Base-by-base conservation (phyloP, 1,284 basidiomycete species). In the Anthracocystis walkeri region DNA sequence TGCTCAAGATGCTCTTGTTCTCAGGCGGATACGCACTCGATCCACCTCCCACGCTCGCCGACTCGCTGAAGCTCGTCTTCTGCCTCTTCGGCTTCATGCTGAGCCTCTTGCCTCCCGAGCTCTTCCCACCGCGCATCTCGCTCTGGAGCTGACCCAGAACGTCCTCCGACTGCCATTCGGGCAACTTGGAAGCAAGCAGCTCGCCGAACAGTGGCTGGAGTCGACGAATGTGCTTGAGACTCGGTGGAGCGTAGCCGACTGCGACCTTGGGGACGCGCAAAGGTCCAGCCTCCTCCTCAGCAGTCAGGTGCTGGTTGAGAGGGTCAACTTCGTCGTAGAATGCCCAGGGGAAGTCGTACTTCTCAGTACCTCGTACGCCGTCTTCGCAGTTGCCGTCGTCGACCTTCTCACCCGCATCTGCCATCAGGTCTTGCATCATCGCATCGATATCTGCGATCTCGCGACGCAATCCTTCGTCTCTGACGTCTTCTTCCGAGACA, bases 281-380 rank as follows among this genome's bases (percentile, higher is more conserved):
- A 16, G 60, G 59, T 18, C 63, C 65, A 12, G 52, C 54, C 46
- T 66, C 66, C 42, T 67, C 62, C 38, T 68, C 65, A 25, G n/a
- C 35, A 0, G 59, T 20, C 7, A 77, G 65, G 41, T 75, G 68
- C 58, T 80, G 74, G 48, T 80, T 78, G 35, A 81, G 74, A 35
- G 80, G 80, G 52, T 84, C 81, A 4, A 70, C 40, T 23, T 52
- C 58, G 65, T 82, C 80, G 58, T 67, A 84, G 61, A 80, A 83
- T 1, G 80, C 77, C 77, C 77, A 81, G 10, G 81, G 79, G 59
- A 81, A 68, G 35, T 79, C 65, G 57, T 64, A 51, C 71, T 74
- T 75, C 56, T 84, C 82, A 0, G 77, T 75, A 27, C 82, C 82
- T 7, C 82, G 75, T 7, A 82, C 73, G 18, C 75, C 76, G 58